Evolutionary conservation across 2,329 filamentous ascomycete genomes (phyloP).

Genomic region (Paecilomyces fulvus): DNA sequence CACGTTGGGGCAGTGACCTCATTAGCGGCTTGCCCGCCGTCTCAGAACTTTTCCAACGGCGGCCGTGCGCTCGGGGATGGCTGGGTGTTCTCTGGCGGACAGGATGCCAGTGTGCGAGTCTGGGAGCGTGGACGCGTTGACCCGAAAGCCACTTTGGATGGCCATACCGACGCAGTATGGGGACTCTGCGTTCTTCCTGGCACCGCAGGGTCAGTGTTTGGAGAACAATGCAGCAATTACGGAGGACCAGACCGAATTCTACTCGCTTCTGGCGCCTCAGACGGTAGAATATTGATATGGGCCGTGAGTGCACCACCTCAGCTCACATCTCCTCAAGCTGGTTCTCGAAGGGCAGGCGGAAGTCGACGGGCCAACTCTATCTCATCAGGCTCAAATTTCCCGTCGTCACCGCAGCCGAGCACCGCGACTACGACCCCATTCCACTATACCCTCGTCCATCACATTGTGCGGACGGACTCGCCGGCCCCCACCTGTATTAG

Average conservation of each 20-base stretch:
- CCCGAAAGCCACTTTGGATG: constrained; percentile 87
- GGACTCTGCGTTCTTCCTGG: constrained; percentile 84
- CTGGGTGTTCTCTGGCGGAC: constrained; percentile 97
- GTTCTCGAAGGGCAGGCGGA: constrained; percentile 61
- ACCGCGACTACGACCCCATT: constrained; percentile 80
- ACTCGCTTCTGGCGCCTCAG: constrained; percentile 83
- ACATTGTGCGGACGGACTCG: constrained; percentile 62
- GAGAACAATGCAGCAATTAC: constrained; percentile 59
- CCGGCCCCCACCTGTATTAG: constrained; percentile 84
- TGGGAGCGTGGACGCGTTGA: constrained; percentile 95
- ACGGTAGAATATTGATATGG: constrained; percentile 89
- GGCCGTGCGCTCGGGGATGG: constrained; percentile 84
- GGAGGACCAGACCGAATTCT: constrained; percentile 79
- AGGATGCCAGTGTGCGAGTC: constrained; percentile 84
- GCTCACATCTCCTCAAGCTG: constrained; percentile 68
- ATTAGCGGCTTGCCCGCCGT: constrained; percentile 76
- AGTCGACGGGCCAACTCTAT: constrained; percentile 85
- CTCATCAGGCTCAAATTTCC: constrained; percentile 86
- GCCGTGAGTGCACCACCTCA: constrained; percentile 86
- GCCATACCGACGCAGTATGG: constrained; percentile 95
- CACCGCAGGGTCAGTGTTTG: constrained; percentile 72
- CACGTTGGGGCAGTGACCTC: constrained; percentile 86
- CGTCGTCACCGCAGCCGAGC: constrained; percentile 81
- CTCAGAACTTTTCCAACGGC: constrained; percentile 80
- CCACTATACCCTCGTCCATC: constrained; percentile 78